Evolutionary conservation across 2,329 filamentous ascomycete species (phyloP), one percentile per base, ranked within the genome.

Genomic region (Nothopassalora personata): DNA sequence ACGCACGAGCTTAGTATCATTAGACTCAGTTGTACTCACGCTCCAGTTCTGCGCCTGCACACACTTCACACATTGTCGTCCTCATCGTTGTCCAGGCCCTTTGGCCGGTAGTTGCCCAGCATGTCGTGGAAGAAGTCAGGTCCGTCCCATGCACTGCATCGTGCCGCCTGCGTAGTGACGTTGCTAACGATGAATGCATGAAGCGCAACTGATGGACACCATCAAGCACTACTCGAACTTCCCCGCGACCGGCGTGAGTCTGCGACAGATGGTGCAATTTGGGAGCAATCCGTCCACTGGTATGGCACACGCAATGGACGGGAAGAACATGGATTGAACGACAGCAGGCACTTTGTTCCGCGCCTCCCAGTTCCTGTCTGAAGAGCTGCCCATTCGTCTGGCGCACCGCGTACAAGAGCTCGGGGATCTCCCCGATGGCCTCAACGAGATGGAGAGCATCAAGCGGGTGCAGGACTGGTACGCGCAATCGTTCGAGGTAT

Each of bases 261-360:
- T 99, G 76, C 86, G 94, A 75, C 94, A 99, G 82, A 99, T 99
- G 94, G 93, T 97, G 60, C 93, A 97, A 76, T 97, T 97, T 75
- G 93, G 93, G 72, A 91, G 96, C 80, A 90, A 86, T 74, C 92
- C 93, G 55, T 97, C 92, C 15, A 90, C 87, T 69, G 91, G 90
- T 94, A 80, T 71, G 83, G 18, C 28, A 23, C 36, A 43, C 30
- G 34, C 18, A 39, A 31, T 34, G 1, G 49, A n/a, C 11, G 49
- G n/a, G 28, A 51, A 34, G 50, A 52, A 13, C 45, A 30, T 19
- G 52, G 39, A 39, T 56, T 59, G 47, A 62, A 23, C 54, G 34
- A 49, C 27, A 27, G 36, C 56, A 94, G 93, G 93, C 67, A 99
- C 94, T 55, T 82, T 99, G 58, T 99, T 97, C 79, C 90, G 93